Evolutionary conservation across 176 grass and related monocot genomes (phyloP).

Genomic region (Carex parvula): DNA sequence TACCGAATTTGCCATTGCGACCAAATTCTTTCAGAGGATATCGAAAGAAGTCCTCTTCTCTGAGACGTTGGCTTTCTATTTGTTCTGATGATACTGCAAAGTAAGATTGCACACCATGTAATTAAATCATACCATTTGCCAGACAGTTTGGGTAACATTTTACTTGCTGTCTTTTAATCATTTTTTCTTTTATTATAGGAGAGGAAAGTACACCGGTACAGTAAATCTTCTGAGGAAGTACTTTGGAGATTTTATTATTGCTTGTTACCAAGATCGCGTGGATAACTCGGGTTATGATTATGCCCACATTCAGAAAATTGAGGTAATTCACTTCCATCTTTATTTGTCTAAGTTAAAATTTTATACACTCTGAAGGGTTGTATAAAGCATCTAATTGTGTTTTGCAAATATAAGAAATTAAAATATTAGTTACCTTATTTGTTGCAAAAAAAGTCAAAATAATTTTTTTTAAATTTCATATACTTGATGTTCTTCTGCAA

Average conservation of each 20-base stretch:
- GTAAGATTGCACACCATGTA: constrained; percentile 38
- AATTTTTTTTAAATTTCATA: not conserved
- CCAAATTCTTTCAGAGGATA: constrained; percentile 82
- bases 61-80: constrained; percentile 78
- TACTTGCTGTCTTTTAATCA: constrained; percentile 1
- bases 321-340: constrained; percentile 42
- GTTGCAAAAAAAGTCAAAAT: not conserved
- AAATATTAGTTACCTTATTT: not conserved
- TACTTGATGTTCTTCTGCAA: not conserved
- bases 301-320: constrained; percentile 65
- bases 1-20: constrained; percentile 59
- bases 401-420: not conserved
- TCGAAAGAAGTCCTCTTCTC: constrained; percentile 66
- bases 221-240: constrained; percentile 82
- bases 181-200: constrained; percentile 47
- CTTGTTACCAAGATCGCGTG: constrained; percentile 61
- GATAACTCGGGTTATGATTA: constrained; percentile 75
- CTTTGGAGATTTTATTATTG: constrained; percentile 89
- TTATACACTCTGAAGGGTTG: not conserved
- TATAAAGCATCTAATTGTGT: constrained; percentile 1
- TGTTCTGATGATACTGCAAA: constrained; percentile 75
- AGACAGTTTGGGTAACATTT: not conserved
- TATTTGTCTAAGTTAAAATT: not conserved
- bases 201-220: constrained; percentile 61
- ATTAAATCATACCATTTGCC: not conserved